Conservation (phyloP, 441 rosid genomes). For the Rhodomyrtus psidioides region DNA sequence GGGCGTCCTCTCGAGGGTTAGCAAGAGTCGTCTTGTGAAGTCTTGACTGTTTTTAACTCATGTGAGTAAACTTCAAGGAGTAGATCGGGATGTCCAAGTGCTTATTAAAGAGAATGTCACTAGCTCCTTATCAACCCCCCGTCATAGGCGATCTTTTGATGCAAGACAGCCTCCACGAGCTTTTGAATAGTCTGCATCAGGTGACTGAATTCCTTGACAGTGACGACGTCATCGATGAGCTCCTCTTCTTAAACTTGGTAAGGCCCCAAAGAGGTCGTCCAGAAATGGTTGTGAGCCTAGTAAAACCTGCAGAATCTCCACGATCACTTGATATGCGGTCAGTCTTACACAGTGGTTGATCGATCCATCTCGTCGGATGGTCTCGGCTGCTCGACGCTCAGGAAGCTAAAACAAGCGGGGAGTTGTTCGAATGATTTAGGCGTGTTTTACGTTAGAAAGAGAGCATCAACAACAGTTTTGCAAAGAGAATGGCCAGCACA, state of each 20-base stretch:
- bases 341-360: neutral
- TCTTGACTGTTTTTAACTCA: too few relatives aligned
- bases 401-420: neutral
- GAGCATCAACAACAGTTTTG: too few relatives aligned
- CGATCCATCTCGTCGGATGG: neutral
- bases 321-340: neutral
- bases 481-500: too few relatives aligned
- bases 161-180: neutral
- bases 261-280: neutral
- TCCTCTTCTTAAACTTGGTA: neutral
- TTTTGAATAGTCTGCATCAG: neutral
- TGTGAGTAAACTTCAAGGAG: too few relatives aligned
- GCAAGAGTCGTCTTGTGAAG: too few relatives aligned
- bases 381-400: neutral
- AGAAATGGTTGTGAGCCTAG: neutral
- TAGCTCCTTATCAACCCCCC: neutral
- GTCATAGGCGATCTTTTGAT: neutral
- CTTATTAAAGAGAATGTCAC: too few relatives aligned
- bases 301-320: neutral
- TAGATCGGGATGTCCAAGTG: too few relatives aligned
- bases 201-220: neutral
- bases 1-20: too few relatives aligned
- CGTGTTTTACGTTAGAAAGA: neutral
- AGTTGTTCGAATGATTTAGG: neutral
- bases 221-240: neutral